Evolutionary conservation across 2,329 filamentous ascomycete species (phyloP).

Genomic region (Huntiella savannae): DNA sequence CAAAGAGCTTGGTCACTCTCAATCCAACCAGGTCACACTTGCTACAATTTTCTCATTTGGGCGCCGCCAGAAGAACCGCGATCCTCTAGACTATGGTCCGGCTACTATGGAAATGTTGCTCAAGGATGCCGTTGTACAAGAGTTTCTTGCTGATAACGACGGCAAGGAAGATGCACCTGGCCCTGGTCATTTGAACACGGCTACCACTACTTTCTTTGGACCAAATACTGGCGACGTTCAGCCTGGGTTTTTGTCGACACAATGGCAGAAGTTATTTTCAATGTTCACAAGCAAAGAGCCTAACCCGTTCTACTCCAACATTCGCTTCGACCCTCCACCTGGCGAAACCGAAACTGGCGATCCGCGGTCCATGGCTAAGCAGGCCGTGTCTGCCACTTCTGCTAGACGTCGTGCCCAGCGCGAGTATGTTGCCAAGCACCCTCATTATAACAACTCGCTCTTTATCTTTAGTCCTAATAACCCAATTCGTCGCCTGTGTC

Average conservation of each 20-base stretch:
- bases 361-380: conserved; percentile 70
- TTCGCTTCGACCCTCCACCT: conserved; percentile 49
- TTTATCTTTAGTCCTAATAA: conserved; percentile 71
- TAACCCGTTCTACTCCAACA: conserved; percentile 82
- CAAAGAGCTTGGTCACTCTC: conserved; percentile 58
- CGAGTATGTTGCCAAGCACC: conserved; percentile 73
- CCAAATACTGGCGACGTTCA: conserved; percentile 25
- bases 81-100: conserved; percentile 79
- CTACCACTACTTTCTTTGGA: conserved; percentile 12
- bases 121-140: conserved; percentile 85
- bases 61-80: conserved; percentile 38
- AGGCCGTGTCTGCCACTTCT: conserved; percentile 69
- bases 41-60: conserved; percentile 49
- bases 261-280: conserved; percentile 41
- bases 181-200: conserved; percentile 18
- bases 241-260: conserved; percentile 37
- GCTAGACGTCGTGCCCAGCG: conserved; percentile 73
- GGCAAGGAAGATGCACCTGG: conserved; percentile 15
- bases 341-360: conserved; percentile 45
- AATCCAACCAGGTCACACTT: conserved; percentile 53
- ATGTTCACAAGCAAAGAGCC: conserved; percentile 50
- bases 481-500: conserved; percentile 62
- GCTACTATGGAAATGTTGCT: conserved; percentile 90
- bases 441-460: conserved; percentile 79
- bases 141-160: conserved; percentile 69